Evolutionary conservation across 345 rosid species (phyloP).

Genomic region (Syzygium aqueum): DNA sequence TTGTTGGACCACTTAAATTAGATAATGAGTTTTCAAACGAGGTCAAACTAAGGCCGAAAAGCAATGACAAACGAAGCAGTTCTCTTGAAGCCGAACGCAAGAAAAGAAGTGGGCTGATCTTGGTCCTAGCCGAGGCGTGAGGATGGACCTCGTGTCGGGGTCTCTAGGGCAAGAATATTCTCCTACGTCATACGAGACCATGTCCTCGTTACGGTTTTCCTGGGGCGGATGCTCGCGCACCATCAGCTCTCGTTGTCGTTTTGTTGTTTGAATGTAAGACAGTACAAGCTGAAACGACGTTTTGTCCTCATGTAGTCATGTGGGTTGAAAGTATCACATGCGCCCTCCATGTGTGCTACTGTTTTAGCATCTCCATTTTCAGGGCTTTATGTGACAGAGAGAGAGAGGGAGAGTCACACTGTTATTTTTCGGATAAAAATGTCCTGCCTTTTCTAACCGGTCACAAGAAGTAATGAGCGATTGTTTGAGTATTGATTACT

Average conservation of each 20-base stretch:
- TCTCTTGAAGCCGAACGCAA: background rate
- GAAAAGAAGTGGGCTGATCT: background rate
- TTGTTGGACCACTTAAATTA: background rate
- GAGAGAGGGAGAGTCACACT: background rate
- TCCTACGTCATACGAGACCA: background rate
- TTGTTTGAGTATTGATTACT: background rate
- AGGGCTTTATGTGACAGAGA: background rate
- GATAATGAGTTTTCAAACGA: background rate
- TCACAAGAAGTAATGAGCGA: background rate
- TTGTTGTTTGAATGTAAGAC: background rate
- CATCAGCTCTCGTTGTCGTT: background rate
- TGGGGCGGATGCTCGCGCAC: background rate
- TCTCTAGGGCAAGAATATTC: background rate
- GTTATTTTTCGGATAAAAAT: background rate
- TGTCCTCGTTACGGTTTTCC: background rate
- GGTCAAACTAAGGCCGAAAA: background rate
- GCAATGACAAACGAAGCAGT: background rate
- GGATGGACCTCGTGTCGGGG: background rate
- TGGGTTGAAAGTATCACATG: background rate
- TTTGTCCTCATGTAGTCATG: background rate
- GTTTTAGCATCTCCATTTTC: background rate
- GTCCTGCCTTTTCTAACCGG: background rate
- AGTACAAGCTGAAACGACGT: background rate
- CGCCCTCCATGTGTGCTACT: background rate
- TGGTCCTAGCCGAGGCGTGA: background rate